Evolutionary conservation across 1,139 yeast species (phyloP).

Genomic region (Suhomyces guaymorum): DNA sequence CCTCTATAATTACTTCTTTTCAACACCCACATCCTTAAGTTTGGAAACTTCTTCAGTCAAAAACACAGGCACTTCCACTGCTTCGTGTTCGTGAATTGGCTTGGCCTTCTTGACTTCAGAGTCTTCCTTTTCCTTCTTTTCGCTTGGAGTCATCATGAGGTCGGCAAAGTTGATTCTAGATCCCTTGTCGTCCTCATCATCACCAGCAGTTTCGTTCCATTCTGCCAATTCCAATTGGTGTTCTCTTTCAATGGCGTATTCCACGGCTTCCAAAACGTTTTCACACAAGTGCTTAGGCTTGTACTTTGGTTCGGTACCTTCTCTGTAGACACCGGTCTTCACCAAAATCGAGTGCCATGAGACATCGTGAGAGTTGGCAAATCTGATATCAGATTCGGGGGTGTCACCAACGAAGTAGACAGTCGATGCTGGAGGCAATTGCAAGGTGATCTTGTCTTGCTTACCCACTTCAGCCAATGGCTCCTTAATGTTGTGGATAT

Average conservation of each 20-base stretch:
- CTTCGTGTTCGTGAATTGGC: conserved; percentile 34
- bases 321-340: conserved; percentile 84
- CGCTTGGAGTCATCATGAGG: conserved; percentile 51
- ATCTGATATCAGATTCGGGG: conserved; percentile 87
- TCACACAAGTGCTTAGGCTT: conserved; percentile 72
- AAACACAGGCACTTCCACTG: conserved; percentile 44
- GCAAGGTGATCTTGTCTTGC: conserved; percentile 47
- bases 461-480: conserved; percentile 33
- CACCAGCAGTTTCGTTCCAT: conserved; percentile 60
- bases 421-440: conserved; percentile 79
- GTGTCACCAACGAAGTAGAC: conserved; percentile 91
- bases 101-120: conserved; percentile 9
- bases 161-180: conserved; percentile 48
- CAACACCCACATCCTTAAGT: conserved; percentile 38
- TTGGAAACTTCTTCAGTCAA: conserved; percentile 43
- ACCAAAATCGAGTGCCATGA: conserved; percentile 85
- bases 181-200: conserved; percentile 30
- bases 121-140: conserved; percentile 24
- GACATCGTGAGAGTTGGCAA: conserved; percentile 81
- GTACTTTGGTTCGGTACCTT: conserved; percentile 75
- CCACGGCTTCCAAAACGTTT: conserved; percentile 77
- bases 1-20: conserved; percentile 9
- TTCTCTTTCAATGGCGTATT: conserved; percentile 80
- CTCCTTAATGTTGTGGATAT: conserved; percentile 29
- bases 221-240: conserved; percentile 68